Evolutionary conservation across 805 yeast genomes (phyloP).

Genomic region (Ogataea nakhonphanomensis): DNA sequence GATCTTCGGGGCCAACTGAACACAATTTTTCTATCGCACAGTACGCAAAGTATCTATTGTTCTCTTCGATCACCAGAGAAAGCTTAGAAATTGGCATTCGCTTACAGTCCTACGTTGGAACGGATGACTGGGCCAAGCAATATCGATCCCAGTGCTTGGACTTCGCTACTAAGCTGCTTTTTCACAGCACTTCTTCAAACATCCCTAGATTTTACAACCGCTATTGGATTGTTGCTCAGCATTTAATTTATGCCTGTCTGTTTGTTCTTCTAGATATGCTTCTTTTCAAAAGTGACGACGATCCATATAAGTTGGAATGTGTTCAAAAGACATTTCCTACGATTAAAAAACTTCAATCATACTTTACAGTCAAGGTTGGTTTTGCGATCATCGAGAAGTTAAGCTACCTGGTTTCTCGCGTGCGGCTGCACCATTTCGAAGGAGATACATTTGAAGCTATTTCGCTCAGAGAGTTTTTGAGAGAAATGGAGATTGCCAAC

Average conservation of each 20-base stretch:
- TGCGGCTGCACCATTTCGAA: slow-evolving; percentile 12
- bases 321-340: slow-evolving; percentile 21
- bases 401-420: slow-evolving; percentile 19
- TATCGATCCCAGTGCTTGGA: slow-evolving; percentile 21
- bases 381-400: slow-evolving; percentile 27
- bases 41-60: slow-evolving; percentile 21
- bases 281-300: slow-evolving; percentile 23
- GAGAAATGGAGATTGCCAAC: slow-evolving; percentile 18
- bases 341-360: slow-evolving; percentile 17
- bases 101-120: slow-evolving; percentile 19
- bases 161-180: slow-evolving; percentile 17
- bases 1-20: slow-evolving; percentile 1
- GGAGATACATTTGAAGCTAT: slow-evolving; percentile 18
- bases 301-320: slow-evolving; percentile 16
- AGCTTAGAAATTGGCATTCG: slow-evolving; percentile 23
- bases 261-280: slow-evolving; percentile 26
- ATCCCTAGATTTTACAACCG: slow-evolving; percentile 22
- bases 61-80: slow-evolving; percentile 25
- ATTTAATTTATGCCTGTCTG: slow-evolving; percentile 25
- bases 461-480: slow-evolving; percentile 18
- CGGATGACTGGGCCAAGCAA: slow-evolving; percentile 19
- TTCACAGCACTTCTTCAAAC: slow-evolving; percentile 18
- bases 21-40: slow-evolving; percentile 13
- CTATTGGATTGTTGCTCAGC: slow-evolving; percentile 29
- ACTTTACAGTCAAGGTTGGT: slow-evolving; percentile 26